Evolutionary conservation across 2,329 filamentous ascomycete species (phyloP), one percentile per base, ranked within the genome.

Genomic region (Cordyceps javanica): DNA sequence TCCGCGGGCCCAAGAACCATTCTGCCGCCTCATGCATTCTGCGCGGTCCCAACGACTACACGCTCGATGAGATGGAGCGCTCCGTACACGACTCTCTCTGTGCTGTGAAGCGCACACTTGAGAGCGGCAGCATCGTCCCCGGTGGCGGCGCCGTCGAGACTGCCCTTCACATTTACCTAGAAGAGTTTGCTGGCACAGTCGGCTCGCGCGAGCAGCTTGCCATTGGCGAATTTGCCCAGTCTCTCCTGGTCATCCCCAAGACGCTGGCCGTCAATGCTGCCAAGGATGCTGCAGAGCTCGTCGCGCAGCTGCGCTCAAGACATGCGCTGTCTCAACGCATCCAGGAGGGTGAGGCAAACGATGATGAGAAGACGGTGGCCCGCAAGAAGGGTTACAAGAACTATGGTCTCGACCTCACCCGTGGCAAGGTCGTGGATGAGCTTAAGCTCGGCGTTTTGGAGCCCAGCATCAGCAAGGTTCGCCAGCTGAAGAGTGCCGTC

Each of bases 321-420:
- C 94, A 99, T 73, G 93, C 94, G 34, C 82, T 97, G 51, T 96
- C 92, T 59, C 94, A 99, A 77, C 90, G 92, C 65, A 90, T 91
- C 62, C 85, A 90, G 68, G 90, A 96, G 63, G 88, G 88, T n/a
- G 89, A 92, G 65, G 86, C 82, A 54, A 86, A 84, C 65, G 90
- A 93, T 73, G 88, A 96, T 67, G 91, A 94, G 73, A 96, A 95
- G 81, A 86, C 86, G 55, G 81, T 94, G 59, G 91, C 91, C 50
- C 91, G 90, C 74, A 94, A 93, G 77, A 97, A 96, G 85, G 90
- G 89, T 67, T 99, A 97, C 81, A 94, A 93, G 78, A 99, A 99
- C 81, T 99, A 99, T 73, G 94, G 94, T 52, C 80, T 99, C 59
- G 95, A 99, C 73, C 79, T 99, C 67, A 80, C 80, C 58, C 91